Evolutionary conservation across 495 filamentous ascomycete species (phyloP), one percentile per base, ranked within the genome.

Genomic region (Entonaema liquescens): DNA sequence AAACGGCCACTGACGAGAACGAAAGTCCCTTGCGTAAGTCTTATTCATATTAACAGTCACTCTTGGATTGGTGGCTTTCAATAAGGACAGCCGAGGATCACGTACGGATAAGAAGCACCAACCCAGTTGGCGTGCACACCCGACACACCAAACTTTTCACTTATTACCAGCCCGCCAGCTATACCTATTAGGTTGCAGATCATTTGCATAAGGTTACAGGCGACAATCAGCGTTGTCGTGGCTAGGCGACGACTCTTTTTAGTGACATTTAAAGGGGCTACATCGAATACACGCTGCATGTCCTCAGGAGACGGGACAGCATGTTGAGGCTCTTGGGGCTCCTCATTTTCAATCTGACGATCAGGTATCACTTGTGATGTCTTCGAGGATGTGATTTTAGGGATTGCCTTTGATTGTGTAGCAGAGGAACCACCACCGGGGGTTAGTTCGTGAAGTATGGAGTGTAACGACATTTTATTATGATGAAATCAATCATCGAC

Each of bases 81-180:
- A 40, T 5, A 12, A n/a, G 36, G 0, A n/a, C 1, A 40, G 6
- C 36, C 8, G 36, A 47, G 23, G 1, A 38, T 55, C 55, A 70
- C 67, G 12, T 70, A 71, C 62, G 77, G 72, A 47, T 80, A 80
- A 12, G 75, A 80, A 36, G 77, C 78, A 12, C 70, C 69, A 31
- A 79, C 65, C 77, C 75, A 80, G 15, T 71, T 68, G 17, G 75
- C 67, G 21, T 74, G 50, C 21, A 72, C 68, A 17, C 62, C 64
- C 29, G 65, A 54, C 1, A 69, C 76, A n/a, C 74, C 74, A 1
- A 78, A 67, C 21, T 31, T 56, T 21, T 60, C 9, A 17, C 72
- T 77, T 23, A 79, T 69, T 31, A 38, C 40, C 5, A 79, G 62
- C 9, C 76, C 76, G 0, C 69, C 60, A 31, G 71, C 72, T 40